Conservation (phyloP, 108 stramenopile species). For the Nannochloropsis salina region DNA sequence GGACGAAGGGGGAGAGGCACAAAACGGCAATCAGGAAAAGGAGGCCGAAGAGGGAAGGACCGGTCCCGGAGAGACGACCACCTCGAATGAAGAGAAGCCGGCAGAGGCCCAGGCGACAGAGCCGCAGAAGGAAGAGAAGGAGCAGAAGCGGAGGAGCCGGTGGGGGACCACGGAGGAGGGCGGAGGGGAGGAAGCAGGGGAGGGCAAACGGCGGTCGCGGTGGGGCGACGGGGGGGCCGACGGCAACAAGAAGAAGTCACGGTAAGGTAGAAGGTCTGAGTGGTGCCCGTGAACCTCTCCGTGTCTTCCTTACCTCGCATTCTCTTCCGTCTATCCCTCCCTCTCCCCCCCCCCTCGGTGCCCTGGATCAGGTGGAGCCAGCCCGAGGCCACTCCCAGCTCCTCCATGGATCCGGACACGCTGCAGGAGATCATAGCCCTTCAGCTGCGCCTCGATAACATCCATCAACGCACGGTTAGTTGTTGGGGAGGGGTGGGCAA, state of each 20-base stretch:
- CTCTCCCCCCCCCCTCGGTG: neutral
- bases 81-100: neutral
- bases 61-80: neutral
- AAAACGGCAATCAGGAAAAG: neutral
- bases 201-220: neutral
- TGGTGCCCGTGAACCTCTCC: neutral
- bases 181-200: neutral
- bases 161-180: neutral
- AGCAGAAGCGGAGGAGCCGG: neutral
- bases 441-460: slow-evolving; percentile 39
- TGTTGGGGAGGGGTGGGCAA: too few relatives aligned
- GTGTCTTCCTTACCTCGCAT: neutral
- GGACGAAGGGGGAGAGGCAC: neutral
- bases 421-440: slow-evolving; percentile 52
- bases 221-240: neutral
- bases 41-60: neutral
- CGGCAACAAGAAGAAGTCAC: neutral
- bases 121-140: neutral
- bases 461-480: slow-evolving; percentile 11
- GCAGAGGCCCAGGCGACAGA: neutral
- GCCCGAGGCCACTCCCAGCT: neutral
- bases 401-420: neutral
- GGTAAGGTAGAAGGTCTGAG: neutral
- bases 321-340: neutral
- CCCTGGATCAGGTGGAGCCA: neutral